These are phyloP conservation scores for Dactylellina leptospora DNA, from an alignment of 2,329 filamentous ascomycete species.

Conservation along the genomic window DNA sequence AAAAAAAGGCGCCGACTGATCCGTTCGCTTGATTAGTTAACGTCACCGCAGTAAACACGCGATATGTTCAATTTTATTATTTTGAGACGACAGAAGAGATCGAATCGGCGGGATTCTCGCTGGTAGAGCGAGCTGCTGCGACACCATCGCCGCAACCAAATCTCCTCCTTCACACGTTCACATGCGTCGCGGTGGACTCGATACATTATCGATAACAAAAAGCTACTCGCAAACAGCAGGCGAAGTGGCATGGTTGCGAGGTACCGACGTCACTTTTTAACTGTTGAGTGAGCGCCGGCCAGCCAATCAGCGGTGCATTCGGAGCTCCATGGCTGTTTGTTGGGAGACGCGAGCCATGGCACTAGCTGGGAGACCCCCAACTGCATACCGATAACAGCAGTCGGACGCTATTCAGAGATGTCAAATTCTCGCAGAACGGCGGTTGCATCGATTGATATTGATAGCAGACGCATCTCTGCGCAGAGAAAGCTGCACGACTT, in stretches of 20 bases:
- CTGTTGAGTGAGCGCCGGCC: constrained; percentile 6
- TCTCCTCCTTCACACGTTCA: no score
- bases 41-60: no score
- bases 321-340: constrained; percentile 17
- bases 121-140: constrained; percentile 18
- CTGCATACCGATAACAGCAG: constrained; percentile 2
- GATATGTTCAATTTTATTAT: no score
- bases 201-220: constrained; percentile 13
- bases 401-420: no score
- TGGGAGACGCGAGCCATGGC: constrained; percentile 21
- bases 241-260: constrained; percentile 13
- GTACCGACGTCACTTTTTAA: constrained; percentile 32
- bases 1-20: constrained; percentile 11
- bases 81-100: not conserved
- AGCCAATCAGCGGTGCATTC: not conserved
- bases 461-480: no score
- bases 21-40: constrained; percentile 2
- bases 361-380: constrained; percentile 9
- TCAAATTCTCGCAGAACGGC: no score
- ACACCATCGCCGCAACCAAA: not conserved
- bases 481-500: no score
- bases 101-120: constrained; percentile 17
- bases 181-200: no score
- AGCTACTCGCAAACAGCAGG: not conserved
- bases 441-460: no score